phyloP scores from a whole-genome alignment of 75 land plant species.

The Isoetes taiwanensis region DNA sequence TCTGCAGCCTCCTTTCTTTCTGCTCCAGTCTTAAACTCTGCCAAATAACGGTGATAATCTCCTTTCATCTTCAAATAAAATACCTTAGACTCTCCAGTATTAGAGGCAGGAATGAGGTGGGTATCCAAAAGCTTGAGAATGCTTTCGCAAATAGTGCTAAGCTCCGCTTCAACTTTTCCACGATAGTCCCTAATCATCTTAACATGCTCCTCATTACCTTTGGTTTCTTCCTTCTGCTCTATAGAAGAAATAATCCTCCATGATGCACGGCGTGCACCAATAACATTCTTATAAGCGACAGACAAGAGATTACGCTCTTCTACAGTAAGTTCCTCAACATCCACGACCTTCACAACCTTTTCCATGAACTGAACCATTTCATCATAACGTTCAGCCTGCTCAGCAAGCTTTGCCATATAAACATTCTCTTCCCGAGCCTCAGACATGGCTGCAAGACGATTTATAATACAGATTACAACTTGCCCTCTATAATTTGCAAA shows the following conservation, averaged over 20 bases:
- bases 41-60: conserved; percentile 6
- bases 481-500: too few relatives aligned
- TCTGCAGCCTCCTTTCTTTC: conserved; percentile 5
- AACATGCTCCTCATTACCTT: conserved; percentile 1
- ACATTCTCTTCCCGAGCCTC: conserved; percentile 10
- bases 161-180: conserved; percentile 3
- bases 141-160: conserved; percentile 5
- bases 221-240: conserved; percentile 8
- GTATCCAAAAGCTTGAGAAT: conserved; percentile 5
- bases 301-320: conserved; percentile 9
- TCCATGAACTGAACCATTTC: conserved; percentile 6
- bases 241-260: conserved; percentile 7
- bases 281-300: conserved; percentile 3
- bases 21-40: conserved; percentile 5
- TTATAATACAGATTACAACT: too few relatives aligned
- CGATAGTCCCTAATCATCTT: background rate
- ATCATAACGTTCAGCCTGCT: conserved; percentile 8
- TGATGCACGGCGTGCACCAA: background rate
- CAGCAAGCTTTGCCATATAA: conserved; percentile 5
- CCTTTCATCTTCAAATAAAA: conserved; percentile 6
- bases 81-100: conserved; percentile 1
- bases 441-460: too few relatives aligned
- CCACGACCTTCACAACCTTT: conserved; percentile 6
- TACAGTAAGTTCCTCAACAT: background rate
- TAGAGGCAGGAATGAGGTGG: conserved; percentile 6